Conservation (phyloP, 2,329 filamentous ascomycete species). For the Exserohilum turcica region DNA sequence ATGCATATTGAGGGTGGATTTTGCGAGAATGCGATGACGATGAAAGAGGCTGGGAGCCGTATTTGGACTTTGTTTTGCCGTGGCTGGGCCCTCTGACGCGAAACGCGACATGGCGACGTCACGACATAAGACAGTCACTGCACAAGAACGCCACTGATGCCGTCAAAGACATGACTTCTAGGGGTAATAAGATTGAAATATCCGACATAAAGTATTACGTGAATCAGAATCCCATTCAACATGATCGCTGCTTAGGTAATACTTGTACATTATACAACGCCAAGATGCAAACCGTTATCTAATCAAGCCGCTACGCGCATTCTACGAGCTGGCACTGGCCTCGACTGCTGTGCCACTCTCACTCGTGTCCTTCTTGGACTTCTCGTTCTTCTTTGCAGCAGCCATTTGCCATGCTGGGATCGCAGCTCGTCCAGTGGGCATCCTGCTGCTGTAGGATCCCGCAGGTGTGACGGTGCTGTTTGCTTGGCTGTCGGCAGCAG, state of each 20-base stretch:
- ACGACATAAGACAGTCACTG: slow-evolving; percentile 11
- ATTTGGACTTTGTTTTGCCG: slow-evolving; percentile 15
- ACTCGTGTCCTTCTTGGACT: slow-evolving; percentile 51
- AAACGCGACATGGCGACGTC: slow-evolving; percentile 25
- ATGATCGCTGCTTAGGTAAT: slow-evolving; percentile 4
- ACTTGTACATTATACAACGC: slow-evolving; percentile 13
- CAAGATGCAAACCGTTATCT: slow-evolving; percentile 8
- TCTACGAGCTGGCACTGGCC: slow-evolving; percentile 36
- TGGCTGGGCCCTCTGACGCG: slow-evolving; percentile 25
- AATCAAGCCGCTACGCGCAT: neutral
- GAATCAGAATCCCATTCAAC: too few species aligned
- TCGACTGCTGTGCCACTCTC: slow-evolving; percentile 46
- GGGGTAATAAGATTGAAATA: too few species aligned
- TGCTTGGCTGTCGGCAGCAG: slow-evolving; percentile 25
- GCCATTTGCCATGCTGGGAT: slow-evolving; percentile 62
- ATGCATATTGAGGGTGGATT: slow-evolving; percentile 18
- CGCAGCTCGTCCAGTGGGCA: slow-evolving; percentile 47
- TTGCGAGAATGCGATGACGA: slow-evolving; percentile 22
- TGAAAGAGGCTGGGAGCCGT: slow-evolving; percentile 11
- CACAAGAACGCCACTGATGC: neutral
- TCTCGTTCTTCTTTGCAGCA: slow-evolving; percentile 54
- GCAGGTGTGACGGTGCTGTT: slow-evolving; percentile 24
- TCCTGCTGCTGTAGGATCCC: slow-evolving; percentile 39
- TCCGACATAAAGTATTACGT: too few species aligned
- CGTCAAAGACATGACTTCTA: too few species aligned